Conservation (phyloP, 805 yeast species). For the Starmerella bombicola region DNA sequence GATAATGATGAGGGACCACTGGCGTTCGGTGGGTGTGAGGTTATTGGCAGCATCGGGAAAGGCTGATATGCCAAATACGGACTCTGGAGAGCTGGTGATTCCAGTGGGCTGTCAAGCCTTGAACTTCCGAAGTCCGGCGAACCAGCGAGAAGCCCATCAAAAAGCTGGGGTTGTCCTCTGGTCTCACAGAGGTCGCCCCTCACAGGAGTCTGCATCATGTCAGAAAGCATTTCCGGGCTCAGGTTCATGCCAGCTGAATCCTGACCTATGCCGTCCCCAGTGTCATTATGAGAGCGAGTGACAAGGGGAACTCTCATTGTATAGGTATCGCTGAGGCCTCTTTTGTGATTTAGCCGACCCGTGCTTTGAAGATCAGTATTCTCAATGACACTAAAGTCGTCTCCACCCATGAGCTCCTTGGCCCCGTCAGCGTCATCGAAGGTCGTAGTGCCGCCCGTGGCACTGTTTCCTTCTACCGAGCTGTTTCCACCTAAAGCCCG, state of each 20-base stretch:
- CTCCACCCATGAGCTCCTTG: not conserved
- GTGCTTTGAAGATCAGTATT: not conserved
- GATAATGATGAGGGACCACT: no score
- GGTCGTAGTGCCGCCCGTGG: not conserved
- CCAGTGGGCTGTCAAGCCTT: conserved; percentile 17
- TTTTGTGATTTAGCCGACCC: conserved; percentile 7
- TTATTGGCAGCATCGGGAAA: conserved; percentile 11
- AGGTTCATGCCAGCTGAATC: not conserved
- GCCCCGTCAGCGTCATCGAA: not conserved
- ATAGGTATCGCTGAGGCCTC: conserved; percentile 17
- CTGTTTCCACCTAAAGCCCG: not conserved
- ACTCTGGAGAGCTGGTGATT: conserved; percentile 14
- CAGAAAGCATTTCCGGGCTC: conserved; percentile 2
- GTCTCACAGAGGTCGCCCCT: conserved; percentile 3
- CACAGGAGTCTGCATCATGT: conserved; percentile 13
- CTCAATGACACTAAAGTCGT: not conserved
- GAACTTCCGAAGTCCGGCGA: conserved; percentile 11
- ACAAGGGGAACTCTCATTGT: conserved; percentile 21
- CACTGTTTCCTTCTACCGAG: not conserved
- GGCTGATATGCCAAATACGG: conserved; percentile 15
- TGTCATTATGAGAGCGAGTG: conserved; percentile 7
- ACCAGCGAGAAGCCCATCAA: conserved; percentile 3
- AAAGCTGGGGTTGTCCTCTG: not conserved
- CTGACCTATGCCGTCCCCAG: not conserved
- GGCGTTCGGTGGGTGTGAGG: not conserved